phyloP scores from a whole-genome alignment of 2,329 filamentous ascomycete genomes.

The Penicillium sp. region DNA sequence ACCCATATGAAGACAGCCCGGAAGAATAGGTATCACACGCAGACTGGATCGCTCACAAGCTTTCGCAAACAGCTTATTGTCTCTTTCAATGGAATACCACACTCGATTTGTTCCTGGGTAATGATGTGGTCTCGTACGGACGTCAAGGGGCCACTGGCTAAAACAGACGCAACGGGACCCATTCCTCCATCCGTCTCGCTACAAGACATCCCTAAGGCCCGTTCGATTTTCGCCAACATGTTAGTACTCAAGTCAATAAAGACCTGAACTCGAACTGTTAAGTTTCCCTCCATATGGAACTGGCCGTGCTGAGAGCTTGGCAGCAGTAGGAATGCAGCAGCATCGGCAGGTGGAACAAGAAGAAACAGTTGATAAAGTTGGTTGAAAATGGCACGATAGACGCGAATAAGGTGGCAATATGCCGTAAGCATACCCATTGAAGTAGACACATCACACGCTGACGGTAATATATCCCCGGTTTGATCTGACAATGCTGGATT shows the following conservation, averaged over 20 bases:
- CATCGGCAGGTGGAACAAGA: constrained; percentile 13
- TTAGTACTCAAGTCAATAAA: constrained; percentile 14
- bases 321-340: constrained; percentile 9
- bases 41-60: constrained; percentile 6
- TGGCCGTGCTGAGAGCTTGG: constrained; percentile 10
- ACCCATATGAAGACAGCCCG: not conserved
- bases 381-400: constrained; percentile 17
- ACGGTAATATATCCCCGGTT: not conserved
- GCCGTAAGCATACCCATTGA: constrained; percentile 15
- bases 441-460: constrained; percentile 3
- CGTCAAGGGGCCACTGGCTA: not conserved
- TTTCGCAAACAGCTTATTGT: constrained; percentile 14
- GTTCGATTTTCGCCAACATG: constrained; percentile 14
- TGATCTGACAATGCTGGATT: not conserved
- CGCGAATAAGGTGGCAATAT: constrained; percentile 14
- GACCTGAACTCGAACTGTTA: constrained; percentile 8
- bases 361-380: constrained; percentile 19
- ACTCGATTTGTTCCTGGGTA: constrained; percentile 8
- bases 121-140: constrained; percentile 14
- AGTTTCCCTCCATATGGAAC: constrained; percentile 8
- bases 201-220: constrained; percentile 3
- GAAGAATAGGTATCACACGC: not conserved
- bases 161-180: not conserved
- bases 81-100: constrained; percentile 13
- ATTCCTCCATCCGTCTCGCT: not conserved